Evolutionary conservation across 2,329 filamentous ascomycete species (phyloP).

Genomic region (Xylariaceae sp.): DNA sequence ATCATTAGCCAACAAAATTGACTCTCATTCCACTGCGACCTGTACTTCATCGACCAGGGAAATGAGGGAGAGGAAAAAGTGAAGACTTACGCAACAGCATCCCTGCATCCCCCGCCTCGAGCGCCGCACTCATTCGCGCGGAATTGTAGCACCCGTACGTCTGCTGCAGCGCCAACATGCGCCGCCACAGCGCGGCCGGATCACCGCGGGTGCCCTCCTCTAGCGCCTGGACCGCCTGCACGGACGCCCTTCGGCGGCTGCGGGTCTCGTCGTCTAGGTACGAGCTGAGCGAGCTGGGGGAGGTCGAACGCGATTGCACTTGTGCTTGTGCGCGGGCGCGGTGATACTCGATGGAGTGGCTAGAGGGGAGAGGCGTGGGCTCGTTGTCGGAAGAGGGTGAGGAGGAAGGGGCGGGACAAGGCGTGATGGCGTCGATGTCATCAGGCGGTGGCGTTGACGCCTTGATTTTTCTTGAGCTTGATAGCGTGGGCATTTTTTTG

Average conservation of each 20-base stretch:
- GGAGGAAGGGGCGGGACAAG: conserved; percentile 22
- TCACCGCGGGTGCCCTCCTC: conserved; percentile 34
- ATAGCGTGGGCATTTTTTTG: no score
- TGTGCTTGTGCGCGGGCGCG: background rate
- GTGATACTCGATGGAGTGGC: conserved; percentile 3
- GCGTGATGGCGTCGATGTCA: conserved; percentile 29
- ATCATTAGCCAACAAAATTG: no score
- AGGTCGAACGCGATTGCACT: conserved; percentile 13
- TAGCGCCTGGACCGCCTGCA: conserved; percentile 20
- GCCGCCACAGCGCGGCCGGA: conserved; percentile 40
- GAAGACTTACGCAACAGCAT: conserved; percentile 43
- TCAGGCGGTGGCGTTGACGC: background rate
- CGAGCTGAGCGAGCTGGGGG: conserved; percentile 20
- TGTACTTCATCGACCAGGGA: no score
- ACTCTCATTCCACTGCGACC: no score
- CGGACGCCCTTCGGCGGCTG: conserved; percentile 18
- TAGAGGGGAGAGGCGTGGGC: conserved; percentile 1
- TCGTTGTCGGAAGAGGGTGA: conserved; percentile 1
- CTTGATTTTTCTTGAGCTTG: background rate
- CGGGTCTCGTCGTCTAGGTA: conserved; percentile 11
- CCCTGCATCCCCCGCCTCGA: conserved; percentile 36
- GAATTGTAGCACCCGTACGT: conserved; percentile 46
- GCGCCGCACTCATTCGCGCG: conserved; percentile 42
- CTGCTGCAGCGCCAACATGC: conserved; percentile 45
- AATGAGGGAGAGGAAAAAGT: no score